Base-by-base conservation (phyloP, 2,329 filamentous ascomycete species). In the Pseudopyrenochaeta lycopersici region DNA sequence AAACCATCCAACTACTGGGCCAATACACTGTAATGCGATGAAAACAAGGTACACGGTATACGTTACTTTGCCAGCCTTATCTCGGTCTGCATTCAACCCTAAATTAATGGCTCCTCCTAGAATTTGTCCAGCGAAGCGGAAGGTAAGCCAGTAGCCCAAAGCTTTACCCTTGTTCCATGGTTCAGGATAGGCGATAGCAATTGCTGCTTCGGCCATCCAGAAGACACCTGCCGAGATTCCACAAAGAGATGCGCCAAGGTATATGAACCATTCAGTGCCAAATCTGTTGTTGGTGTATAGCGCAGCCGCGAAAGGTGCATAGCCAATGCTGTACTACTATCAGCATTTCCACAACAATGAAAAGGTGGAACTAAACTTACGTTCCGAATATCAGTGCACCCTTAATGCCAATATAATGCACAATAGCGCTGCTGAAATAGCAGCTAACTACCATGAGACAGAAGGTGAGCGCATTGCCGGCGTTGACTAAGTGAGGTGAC, bases 171-270 rank as follows among this genome's bases (percentile, higher is more conserved):
- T 72, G 23, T 74, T 73, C 69, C 70, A 85, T 0, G 88, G 87
- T 63, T 91, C 89, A 0, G 89, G 88, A 59, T 92, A 92, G 0
- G 85, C 82, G 17, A 91, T 84, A 0, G 88, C 88, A 51, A 92
- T 90, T 0, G 89, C 88, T 0, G 87, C 87, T 73, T 92, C 89
- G 0, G 88, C 85, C 80, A 87, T 87, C 89, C 89, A 92, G 73
- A 91, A 91, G 0, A 91, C 79, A 0, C 89, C 89, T 0, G 89
- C 89, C 0, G 85, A 88, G 29, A 90, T 80, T 15, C 89, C 89
- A 58, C 89, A 91, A 0, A 89, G 77, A 0, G 87, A 87, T 0
- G 87, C 88, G 0, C 88, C 89, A 7, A 91, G 73, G 0, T 91
- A 79, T 0, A 87, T 82, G 9, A 91, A 81, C 89, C 89, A 92